Evolutionary conservation across 768 basidiomycete species (phyloP).

Genomic region (Cystofilobasidium bisporidii): DNA sequence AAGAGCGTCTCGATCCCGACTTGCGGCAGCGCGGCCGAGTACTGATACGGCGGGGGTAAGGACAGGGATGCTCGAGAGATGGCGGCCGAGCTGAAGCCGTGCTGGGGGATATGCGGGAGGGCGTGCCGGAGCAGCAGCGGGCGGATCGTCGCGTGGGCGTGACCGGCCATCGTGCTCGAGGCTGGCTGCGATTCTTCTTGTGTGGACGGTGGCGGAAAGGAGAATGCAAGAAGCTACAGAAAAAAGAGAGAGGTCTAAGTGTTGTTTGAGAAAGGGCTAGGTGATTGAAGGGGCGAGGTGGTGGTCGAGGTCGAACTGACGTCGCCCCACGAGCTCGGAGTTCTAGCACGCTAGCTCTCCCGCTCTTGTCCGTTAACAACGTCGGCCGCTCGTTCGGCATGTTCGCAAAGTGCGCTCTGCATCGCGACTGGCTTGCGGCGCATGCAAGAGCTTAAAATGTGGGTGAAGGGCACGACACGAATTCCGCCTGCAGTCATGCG

Average conservation of each 20-base stretch:
- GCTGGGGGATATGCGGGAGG: conserved; percentile 12
- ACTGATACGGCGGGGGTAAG: conserved; percentile 22
- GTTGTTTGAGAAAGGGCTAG: no score
- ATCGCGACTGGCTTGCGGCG: no score
- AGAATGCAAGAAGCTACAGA: no score
- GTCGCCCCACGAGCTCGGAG: no score
- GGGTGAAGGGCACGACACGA: background rate
- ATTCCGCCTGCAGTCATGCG: background rate
- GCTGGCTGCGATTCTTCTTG: background rate
- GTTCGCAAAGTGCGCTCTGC: no score
- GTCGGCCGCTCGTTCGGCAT: no score
- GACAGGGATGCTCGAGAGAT: conserved; percentile 23
- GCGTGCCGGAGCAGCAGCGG: conserved; percentile 20
- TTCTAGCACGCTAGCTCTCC: no score
- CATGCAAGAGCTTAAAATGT: no score
- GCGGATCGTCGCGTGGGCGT: conserved; percentile 13
- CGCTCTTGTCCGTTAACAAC: no score
- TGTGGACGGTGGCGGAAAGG: background rate
- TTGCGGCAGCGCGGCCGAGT: conserved; percentile 11
- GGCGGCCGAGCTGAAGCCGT: conserved; percentile 18
- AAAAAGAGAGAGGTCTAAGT: no score
- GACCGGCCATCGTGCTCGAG: background rate
- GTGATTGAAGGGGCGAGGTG: no score
- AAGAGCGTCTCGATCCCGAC: conserved; percentile 11
- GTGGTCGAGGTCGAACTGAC: no score